phyloP scores from a whole-genome alignment of 2,329 filamentous ascomycete species.

The Talaromyces verruculosus region DNA sequence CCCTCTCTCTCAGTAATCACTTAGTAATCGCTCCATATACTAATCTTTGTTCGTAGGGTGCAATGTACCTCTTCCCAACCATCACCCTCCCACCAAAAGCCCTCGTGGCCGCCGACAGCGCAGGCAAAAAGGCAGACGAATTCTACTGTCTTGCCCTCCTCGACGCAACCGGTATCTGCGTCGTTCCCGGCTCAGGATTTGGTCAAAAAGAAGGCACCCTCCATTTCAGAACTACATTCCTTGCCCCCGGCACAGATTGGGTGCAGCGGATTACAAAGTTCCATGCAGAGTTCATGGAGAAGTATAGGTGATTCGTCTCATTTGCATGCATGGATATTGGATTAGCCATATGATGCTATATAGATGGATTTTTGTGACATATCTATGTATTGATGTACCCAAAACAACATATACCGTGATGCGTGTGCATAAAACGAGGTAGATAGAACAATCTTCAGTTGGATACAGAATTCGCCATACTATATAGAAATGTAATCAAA shows the following conservation, averaged over 20 bases:
- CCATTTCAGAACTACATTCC: conserved; percentile 95
- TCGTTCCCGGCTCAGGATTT: conserved; percentile 89
- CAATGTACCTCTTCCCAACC: conserved; percentile 98
- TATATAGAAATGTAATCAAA: no score
- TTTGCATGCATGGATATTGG: background rate
- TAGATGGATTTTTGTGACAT: background rate
- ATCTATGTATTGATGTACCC: background rate
- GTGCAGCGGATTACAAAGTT: conserved; percentile 83
- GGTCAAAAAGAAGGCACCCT: conserved; percentile 88
- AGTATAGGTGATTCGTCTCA: conserved; percentile 53
- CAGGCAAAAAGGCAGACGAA: conserved; percentile 77
- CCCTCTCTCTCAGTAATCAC: background rate
- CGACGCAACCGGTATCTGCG: conserved; percentile 90
- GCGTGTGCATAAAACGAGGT: background rate
- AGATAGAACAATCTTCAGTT: background rate
- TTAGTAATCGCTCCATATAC: background rate
- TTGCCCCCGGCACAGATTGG: conserved; percentile 96
- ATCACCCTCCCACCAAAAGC: conserved; percentile 78
- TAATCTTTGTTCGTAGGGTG: conserved; percentile 58
- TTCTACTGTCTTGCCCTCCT: conserved; percentile 91
- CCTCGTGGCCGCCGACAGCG: conserved; percentile 69
- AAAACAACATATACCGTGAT: background rate
- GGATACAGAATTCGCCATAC: no score
- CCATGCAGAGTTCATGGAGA: conserved; percentile 84
- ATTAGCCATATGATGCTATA: background rate